Conservation (phyloP, 2,329 filamentous ascomycete genomes). For the Hirsutella thompsonii region DNA sequence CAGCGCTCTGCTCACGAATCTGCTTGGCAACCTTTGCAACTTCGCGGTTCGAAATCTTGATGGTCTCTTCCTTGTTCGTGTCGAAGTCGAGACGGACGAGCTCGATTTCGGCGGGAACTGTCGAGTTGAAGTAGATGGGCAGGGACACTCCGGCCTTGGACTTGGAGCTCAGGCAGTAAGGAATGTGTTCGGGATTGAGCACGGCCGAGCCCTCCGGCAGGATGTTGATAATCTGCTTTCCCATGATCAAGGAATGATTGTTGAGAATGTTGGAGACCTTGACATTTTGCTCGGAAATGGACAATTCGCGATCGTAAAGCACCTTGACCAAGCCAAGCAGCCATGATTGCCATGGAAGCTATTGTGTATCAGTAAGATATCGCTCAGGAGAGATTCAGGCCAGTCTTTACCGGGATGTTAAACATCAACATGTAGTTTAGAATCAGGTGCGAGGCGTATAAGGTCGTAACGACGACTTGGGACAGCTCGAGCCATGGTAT, state of each 20-base stretch:
- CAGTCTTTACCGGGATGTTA: constrained; percentile 63
- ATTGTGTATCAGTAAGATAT: not conserved
- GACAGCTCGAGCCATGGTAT: constrained; percentile 97
- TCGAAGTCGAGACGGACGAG: constrained; percentile 78
- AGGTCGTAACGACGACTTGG: constrained; percentile 54
- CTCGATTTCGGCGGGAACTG: constrained; percentile 77
- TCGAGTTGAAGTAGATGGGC: constrained; percentile 89
- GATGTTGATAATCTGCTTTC: constrained; percentile 95
- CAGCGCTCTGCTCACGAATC: constrained; percentile 51
- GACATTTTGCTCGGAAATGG: constrained; percentile 86
- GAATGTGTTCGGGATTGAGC: constrained; percentile 67
- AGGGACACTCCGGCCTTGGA: constrained; percentile 49
- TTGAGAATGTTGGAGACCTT: constrained; percentile 79
- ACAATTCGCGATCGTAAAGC: constrained; percentile 83
- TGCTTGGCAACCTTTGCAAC: constrained; percentile 62
- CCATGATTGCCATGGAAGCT: constrained; percentile 65
- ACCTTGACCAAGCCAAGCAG: constrained; percentile 62
- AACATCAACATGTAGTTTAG: constrained; percentile 88
- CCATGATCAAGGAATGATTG: constrained; percentile 86
- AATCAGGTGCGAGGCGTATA: constrained; percentile 60
- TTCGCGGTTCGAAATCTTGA: constrained; percentile 62
- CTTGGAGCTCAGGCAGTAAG: constrained; percentile 66
- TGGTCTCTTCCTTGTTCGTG: constrained; percentile 64
- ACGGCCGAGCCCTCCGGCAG: constrained; percentile 89
- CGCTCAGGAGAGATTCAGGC: too few relatives aligned